Base-by-base conservation (phyloP, 345 rosid species). In the Camelina sativa region DNA sequence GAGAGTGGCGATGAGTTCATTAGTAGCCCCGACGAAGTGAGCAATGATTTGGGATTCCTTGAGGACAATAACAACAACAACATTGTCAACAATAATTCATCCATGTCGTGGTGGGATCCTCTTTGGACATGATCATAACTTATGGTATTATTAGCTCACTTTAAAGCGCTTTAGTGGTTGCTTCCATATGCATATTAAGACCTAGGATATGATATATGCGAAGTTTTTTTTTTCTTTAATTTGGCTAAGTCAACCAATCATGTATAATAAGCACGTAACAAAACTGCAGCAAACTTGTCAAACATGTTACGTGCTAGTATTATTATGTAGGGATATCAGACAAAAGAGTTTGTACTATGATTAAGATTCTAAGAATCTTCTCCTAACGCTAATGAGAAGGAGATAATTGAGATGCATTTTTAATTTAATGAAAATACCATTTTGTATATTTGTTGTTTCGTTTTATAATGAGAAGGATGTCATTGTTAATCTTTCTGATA, bases 121-220 rank as follows among this genome's bases (percentile, higher is more conserved):
- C 90, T 88, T 40, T 88, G 88, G 93, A 75, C 90, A 75, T 88
- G 81, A 85, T 72, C 60, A 69, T 74, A 63, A 67, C 62, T 71
- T 40, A 66, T 61, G 79, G 71, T 75, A 65, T 69, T 51, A 74
- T 74, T 75, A 63, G 79, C 43, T 74, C 63, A 65, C 79, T 34
- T 75, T 69, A 71, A 69, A 79, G 52, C 34, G 63, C 73, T 78
- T 78, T 78, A 78, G 81, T 78, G 69, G 82, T 74, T 79, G 63
- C 76, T 65, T 71, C 80, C 72, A 71, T 71, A 76, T 77, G 56
- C 76, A 71, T 65, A 58, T 65, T 50, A 6, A 71, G 72, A 77
- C 71, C 48, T 71, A 64, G 80, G 67, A 77, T 71, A 70, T 70
- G 71, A 69, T 55, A 62, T 70, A 76, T 76, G 71, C 37, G 67